phyloP scores from a whole-genome alignment of 2,329 filamentous ascomycete species.

The Aspergillus puulaauensis region DNA sequence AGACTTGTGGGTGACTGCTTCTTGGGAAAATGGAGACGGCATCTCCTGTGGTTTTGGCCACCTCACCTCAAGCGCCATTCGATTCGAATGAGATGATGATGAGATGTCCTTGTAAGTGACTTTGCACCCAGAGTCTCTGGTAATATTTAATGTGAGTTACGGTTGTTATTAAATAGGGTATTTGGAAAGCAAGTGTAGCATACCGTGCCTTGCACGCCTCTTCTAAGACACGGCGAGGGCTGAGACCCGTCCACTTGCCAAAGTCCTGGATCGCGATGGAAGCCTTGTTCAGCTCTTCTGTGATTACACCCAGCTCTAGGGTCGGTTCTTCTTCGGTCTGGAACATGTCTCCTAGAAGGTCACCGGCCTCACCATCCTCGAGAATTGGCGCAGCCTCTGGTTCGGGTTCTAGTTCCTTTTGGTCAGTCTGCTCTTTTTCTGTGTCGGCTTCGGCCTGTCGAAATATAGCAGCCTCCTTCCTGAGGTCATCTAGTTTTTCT shows the following conservation, averaged over 20 bases:
- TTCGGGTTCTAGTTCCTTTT: conserved; percentile 21
- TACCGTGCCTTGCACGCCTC: conserved; percentile 83
- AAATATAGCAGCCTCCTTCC: conserved; percentile 55
- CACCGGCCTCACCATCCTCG: conserved; percentile 37
- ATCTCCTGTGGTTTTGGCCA: conserved; percentile 75
- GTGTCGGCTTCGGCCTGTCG: conserved; percentile 52
- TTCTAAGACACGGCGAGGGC: conserved; percentile 73
- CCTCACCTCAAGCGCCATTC: conserved; percentile 69
- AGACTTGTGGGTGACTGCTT: conserved; percentile 46
- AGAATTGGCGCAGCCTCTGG: conserved; percentile 15
- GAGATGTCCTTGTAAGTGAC: conserved; percentile 70
- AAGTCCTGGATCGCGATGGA: conserved; percentile 72
- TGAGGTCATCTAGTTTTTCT: conserved; percentile 56
- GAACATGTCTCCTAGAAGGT: conserved; percentile 60
- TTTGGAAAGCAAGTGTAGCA: conserved; percentile 3
- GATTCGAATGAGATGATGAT: conserved; percentile 70
- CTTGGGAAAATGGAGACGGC: conserved; percentile 44
- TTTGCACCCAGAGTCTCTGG: conserved; percentile 68
- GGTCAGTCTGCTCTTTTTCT: conserved; percentile 43
- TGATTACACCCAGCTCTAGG: conserved; percentile 44
- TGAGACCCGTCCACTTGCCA: conserved; percentile 76
- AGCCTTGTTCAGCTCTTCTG: conserved; percentile 22
- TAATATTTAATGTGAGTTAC: neutral
- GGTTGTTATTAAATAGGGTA: neutral
- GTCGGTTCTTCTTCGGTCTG: conserved; percentile 42